Base-by-base conservation (phyloP, 768 basidiomycete genomes). In the Macrolepiota dolichaula region DNA sequence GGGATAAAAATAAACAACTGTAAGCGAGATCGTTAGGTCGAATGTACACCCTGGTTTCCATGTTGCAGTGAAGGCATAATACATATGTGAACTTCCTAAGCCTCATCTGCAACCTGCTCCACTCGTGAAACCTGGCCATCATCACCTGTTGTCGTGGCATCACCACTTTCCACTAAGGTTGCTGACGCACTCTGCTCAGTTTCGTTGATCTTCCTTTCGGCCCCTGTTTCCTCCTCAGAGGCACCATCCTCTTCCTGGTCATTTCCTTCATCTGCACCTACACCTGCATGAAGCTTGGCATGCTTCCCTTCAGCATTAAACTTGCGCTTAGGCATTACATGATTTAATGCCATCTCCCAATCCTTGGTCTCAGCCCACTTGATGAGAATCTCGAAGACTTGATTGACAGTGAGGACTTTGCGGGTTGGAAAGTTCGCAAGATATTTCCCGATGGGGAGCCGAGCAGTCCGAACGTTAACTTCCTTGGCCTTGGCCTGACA, bases 341-440 rank as follows among this genome's bases (percentile, higher is more conserved):
- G 79, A 69, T 91, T 85, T 55, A 99, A 82, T 0, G 97, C 92
- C 59, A 85, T 73, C 69, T 91, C 86, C 97, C 97, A 99, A 66
- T 89, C 81, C 63, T 84, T 81, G 13, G 82, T 86, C 69, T 93
- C 91, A n/a, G 89, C 83, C 91, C 94, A 98, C 66, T 88, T 85
- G 19, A 95, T 73, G 59, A 99, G 79, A 65, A 98, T 97, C 72
- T 96, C 94, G 69, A 96, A 92, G 27, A 91, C 89, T 75, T 98
- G 97, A 73, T 99, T 98, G 57, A 99, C 95, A 1, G 97, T 99
- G 64, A 99, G 79, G 35, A 99, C 94, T 69, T 98, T 98, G 63
- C 97, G 87, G 10, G 96, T 95, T 35, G 88, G 82, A 60, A 99
- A 78, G 51, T 89, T 83, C 47, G 88, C 81, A 37, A 98, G 78